Evolutionary conservation across 371 early-diverging fungal species (phyloP).

Genomic region (Neoconidiobolus thromboides): DNA sequence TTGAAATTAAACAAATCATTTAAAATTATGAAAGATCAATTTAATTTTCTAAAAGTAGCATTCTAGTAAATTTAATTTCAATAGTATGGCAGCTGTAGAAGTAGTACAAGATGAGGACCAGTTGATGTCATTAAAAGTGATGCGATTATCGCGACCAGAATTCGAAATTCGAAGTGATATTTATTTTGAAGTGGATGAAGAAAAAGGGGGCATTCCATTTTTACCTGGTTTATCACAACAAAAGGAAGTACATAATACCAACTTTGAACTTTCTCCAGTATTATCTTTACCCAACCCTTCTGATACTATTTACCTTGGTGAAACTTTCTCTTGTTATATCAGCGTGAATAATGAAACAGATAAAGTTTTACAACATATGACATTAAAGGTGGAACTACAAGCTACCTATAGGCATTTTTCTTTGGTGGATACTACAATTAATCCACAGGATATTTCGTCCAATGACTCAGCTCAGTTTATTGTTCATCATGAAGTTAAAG

Average conservation of each 20-base stretch:
- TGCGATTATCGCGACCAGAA: background rate
- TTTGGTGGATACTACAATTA: constrained; percentile 37
- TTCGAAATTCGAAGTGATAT: background rate
- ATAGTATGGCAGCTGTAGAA: background rate
- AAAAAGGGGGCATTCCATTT: background rate
- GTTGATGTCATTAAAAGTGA: constrained; percentile 1
- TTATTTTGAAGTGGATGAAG: background rate
- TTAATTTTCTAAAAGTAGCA: too few relatives aligned
- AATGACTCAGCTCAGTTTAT: constrained; percentile 45
- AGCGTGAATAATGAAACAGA: constrained; percentile 66
- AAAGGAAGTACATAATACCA: background rate
- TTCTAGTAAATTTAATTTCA: too few relatives aligned
- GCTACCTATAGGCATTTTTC: constrained; percentile 56
- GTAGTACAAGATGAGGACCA: background rate
- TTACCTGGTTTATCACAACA: too few relatives aligned
- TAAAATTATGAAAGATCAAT: too few relatives aligned
- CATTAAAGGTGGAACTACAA: constrained; percentile 69
- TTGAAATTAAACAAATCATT: too few relatives aligned
- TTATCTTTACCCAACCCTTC: constrained; percentile 36
- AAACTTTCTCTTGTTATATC: constrained; percentile 74
- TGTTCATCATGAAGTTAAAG: constrained; percentile 83
- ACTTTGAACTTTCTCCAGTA: background rate
- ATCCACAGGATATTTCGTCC: constrained; percentile 19
- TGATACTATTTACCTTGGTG: constrained; percentile 87
- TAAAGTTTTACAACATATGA: constrained; percentile 38